Conservation (phyloP, 164 flowering plant genomes). For the Aristolochia californica region DNA sequence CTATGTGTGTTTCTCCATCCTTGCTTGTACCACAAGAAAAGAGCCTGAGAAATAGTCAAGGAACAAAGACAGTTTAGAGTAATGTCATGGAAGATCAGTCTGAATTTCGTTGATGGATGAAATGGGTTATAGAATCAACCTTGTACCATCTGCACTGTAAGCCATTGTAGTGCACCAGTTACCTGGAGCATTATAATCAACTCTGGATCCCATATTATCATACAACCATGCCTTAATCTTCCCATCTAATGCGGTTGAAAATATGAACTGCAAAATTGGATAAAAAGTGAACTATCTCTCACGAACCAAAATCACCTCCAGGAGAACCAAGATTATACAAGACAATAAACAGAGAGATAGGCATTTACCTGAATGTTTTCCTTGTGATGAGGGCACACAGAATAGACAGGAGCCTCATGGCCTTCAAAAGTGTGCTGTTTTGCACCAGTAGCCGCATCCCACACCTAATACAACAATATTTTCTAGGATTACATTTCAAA, state of each 20-base stretch:
- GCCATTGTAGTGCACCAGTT: slow-evolving; percentile 50
- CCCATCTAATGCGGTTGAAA: slow-evolving; percentile 66
- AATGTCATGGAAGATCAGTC: neutral
- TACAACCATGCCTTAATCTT: slow-evolving; percentile 68
- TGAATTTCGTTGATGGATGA: neutral
- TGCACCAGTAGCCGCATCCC: slow-evolving; percentile 53
- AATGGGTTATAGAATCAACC: slow-evolving; percentile 17
- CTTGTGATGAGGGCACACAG: slow-evolving; percentile 57
- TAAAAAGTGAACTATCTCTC: slow-evolving; percentile 1
- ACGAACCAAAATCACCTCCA: neutral
- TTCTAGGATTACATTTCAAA: neutral
- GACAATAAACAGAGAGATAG: neutral
- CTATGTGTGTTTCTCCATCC: slow-evolving; percentile 51
- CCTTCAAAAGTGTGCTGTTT: slow-evolving; percentile 54
- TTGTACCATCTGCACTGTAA: slow-evolving; percentile 44
- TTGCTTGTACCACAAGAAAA: slow-evolving; percentile 74
- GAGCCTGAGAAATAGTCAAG: slow-evolving; percentile 28
- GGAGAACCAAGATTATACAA: neutral
- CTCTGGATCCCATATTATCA: slow-evolving; percentile 48
- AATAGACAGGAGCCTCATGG: slow-evolving; percentile 70
- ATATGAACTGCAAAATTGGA: slow-evolving; percentile 40
- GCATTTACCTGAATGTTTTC: slow-evolving; percentile 43
- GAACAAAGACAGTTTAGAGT: neutral
- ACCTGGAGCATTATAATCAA: slow-evolving; percentile 68
- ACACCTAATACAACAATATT: slow-evolving; percentile 33